These are phyloP conservation scores for Xerocomellus chrysenteron DNA, from an alignment of 768 basidiomycete genomes.

Conservation along the genomic window DNA sequence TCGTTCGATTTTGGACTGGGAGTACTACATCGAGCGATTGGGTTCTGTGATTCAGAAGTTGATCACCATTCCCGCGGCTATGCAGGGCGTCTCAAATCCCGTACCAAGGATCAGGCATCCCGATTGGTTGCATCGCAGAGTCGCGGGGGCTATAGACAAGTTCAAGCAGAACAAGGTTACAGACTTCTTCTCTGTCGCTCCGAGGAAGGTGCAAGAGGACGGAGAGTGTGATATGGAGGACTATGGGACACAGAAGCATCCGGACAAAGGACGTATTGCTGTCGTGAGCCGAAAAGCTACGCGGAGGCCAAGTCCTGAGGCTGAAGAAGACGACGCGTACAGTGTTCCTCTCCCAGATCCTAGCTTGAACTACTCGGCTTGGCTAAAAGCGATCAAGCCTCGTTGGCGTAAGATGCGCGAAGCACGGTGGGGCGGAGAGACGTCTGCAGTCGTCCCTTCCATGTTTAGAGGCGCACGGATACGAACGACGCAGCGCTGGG, in stretches of 20 bases:
- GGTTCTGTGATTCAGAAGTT: constrained; percentile 98
- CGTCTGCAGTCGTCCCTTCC: constrained; percentile 53
- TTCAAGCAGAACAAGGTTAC: constrained; percentile 98
- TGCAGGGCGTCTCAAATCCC: constrained; percentile 96
- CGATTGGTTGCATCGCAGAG: constrained; percentile 93
- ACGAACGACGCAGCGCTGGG: constrained; percentile 75
- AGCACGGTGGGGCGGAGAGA: constrained; percentile 41
- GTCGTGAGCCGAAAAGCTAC: constrained; percentile 51
- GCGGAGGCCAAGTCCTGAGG: constrained; percentile 45
- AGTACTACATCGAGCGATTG: constrained; percentile 95
- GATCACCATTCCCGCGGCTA: constrained; percentile 97
- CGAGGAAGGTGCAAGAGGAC: constrained; percentile 9
- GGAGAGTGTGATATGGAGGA: constrained; percentile 63
- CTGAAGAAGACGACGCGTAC: constrained; percentile 25
- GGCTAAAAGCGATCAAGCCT: constrained; percentile 73
- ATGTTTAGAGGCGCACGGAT: constrained; percentile 70
- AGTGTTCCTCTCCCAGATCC: constrained; percentile 60
- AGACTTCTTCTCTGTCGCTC: constrained; percentile 70
- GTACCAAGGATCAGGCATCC: constrained; percentile 95
- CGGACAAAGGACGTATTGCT: constrained; percentile 44
- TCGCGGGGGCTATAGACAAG: constrained; percentile 87
- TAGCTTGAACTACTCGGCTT: constrained; percentile 63
- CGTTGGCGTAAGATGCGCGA: constrained; percentile 70
- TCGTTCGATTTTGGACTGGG: constrained; percentile 95
- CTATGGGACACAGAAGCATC: constrained; percentile 30